Conservation (phyloP, 2,329 filamentous ascomycete species). For the Aspergillus brunneoviolaceus region DNA sequence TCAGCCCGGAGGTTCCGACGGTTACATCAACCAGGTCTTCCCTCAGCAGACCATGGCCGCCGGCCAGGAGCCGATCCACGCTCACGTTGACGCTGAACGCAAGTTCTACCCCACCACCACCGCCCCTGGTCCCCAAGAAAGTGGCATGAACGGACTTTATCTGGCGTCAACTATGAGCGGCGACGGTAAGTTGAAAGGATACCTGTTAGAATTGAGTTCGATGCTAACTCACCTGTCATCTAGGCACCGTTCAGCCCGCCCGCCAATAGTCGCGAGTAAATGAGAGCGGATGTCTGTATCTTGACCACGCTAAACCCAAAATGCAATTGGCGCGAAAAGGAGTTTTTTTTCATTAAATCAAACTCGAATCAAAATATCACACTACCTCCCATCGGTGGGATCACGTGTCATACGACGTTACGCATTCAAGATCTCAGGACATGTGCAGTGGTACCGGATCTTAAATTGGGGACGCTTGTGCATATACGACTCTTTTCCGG, state of each 20-base stretch:
- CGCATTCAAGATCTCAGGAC: slow-evolving; percentile 2
- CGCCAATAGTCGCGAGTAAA: slow-evolving; percentile 48
- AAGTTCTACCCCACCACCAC: slow-evolving; percentile 53
- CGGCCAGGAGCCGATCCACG: slow-evolving; percentile 69
- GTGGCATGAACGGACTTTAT: slow-evolving; percentile 49
- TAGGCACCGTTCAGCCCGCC: slow-evolving; percentile 56
- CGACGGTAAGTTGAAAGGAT: slow-evolving; percentile 40
- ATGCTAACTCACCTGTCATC: slow-evolving; percentile 4
- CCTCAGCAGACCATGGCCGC: slow-evolving; percentile 63
- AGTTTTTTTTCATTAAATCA: neutral
- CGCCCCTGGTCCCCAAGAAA: slow-evolving; percentile 38
- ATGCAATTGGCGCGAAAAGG: slow-evolving; percentile 63
- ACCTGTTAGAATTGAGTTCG: neutral
- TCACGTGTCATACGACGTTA: slow-evolving; percentile 7
- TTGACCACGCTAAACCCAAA: slow-evolving; percentile 67
- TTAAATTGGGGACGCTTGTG: neutral
- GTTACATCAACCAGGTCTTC: slow-evolving; percentile 63
- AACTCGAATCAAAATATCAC: neutral
- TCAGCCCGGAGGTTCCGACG: slow-evolving; percentile 67
- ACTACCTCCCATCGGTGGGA: neutral
- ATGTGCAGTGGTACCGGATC: neutral
- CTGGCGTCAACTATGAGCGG: slow-evolving; percentile 49
- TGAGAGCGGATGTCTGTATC: slow-evolving; percentile 54
- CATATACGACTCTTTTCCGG: neutral
- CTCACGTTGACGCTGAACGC: slow-evolving; percentile 59